These are phyloP conservation scores for Crepidotus sp. DNA, from an alignment of 1,284 basidiomycete genomes.

Conservation along the genomic window DNA sequence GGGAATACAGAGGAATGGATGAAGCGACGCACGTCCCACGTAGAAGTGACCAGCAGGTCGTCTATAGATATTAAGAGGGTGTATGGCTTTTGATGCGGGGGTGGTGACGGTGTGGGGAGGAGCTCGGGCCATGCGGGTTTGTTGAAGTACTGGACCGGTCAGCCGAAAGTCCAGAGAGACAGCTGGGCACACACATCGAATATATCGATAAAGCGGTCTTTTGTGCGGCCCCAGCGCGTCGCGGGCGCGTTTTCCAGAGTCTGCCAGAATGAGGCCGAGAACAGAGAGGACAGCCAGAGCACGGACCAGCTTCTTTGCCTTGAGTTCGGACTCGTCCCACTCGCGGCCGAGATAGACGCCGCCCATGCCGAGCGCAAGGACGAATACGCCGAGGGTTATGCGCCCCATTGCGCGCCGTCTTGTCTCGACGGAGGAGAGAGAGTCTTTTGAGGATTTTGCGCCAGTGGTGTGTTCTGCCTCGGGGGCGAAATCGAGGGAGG, in stretches of 20 bases:
- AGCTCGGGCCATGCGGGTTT: slow-evolving; percentile 91
- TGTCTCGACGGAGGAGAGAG: slow-evolving; percentile 65
- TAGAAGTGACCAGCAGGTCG: slow-evolving; percentile 84
- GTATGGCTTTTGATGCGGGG: slow-evolving; percentile 83
- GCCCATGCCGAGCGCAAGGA: slow-evolving; percentile 37
- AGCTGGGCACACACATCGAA: slow-evolving; percentile 46
- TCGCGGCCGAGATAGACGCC: slow-evolving; percentile 50
- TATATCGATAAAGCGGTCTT: slow-evolving; percentile 46
- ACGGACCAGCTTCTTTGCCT: slow-evolving; percentile 31
- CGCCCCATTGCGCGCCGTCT: slow-evolving; percentile 49
- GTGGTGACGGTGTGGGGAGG: slow-evolving; percentile 80
- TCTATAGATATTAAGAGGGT: slow-evolving; percentile 90
- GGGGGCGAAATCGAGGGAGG: slow-evolving; percentile 52
- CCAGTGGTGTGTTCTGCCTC: slow-evolving; percentile 44
- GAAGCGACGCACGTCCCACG: slow-evolving; percentile 77
- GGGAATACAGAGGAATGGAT: background rate
- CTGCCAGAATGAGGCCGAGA: slow-evolving; percentile 25
- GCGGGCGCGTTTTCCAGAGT: slow-evolving; percentile 47
- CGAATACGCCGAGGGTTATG: slow-evolving; percentile 44
- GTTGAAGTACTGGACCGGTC: slow-evolving; percentile 65
- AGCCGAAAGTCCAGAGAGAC: slow-evolving; percentile 3
- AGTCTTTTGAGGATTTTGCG: slow-evolving; percentile 63
- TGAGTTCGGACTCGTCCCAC: slow-evolving; percentile 51
- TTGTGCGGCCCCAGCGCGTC: slow-evolving; percentile 54
- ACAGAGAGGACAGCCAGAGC: slow-evolving; percentile 11